Conservation (phyloP, 768 basidiomycete species). For the Phlebiopsis gigantea region DNA sequence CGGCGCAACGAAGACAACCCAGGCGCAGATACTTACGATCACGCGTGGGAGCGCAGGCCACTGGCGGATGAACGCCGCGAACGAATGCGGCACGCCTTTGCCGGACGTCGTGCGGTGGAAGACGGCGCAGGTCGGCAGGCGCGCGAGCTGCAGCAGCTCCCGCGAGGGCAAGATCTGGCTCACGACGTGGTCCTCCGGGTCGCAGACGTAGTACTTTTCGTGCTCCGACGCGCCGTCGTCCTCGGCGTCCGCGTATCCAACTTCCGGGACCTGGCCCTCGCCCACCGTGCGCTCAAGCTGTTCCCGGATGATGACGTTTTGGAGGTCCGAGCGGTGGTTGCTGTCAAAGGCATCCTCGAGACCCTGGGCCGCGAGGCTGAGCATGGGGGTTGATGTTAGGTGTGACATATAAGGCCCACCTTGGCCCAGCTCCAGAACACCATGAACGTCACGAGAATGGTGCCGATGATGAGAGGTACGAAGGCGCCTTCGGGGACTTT, state of each 20-base stretch:
- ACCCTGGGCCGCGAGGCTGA: slow-evolving; percentile 20
- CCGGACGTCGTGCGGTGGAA: slow-evolving; percentile 53
- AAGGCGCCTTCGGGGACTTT: slow-evolving; percentile 64
- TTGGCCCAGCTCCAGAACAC: slow-evolving; percentile 66
- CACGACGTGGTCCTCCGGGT: background rate
- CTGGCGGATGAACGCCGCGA: slow-evolving; percentile 55
- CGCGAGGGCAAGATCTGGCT: background rate
- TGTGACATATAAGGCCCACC: slow-evolving; percentile 20
- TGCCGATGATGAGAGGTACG: slow-evolving; percentile 58
- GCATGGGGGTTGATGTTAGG: background rate
- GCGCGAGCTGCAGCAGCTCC: slow-evolving; percentile 22
- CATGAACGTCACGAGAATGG: slow-evolving; percentile 43
- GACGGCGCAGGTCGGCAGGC: slow-evolving; percentile 50
- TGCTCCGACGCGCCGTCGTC: background rate
- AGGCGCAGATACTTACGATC: slow-evolving; percentile 38
- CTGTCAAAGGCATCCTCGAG: slow-evolving; percentile 62
- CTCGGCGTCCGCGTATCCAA: slow-evolving; percentile 22
- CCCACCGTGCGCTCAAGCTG: slow-evolving; percentile 12
- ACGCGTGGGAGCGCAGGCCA: slow-evolving; percentile 68
- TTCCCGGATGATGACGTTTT: slow-evolving; percentile 46
- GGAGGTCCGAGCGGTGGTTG: slow-evolving; percentile 45
- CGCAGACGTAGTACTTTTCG: slow-evolving; percentile 24
- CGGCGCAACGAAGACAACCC: background rate
- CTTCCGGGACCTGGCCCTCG: slow-evolving; percentile 14
- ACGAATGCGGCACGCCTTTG: slow-evolving; percentile 59